Percentiles rank a stretch among this genome's conserved stretches.
phyloP scores from a whole-genome alignment of 2,329 filamentous ascomycete species.

The Diaporthe sp. region DNA sequence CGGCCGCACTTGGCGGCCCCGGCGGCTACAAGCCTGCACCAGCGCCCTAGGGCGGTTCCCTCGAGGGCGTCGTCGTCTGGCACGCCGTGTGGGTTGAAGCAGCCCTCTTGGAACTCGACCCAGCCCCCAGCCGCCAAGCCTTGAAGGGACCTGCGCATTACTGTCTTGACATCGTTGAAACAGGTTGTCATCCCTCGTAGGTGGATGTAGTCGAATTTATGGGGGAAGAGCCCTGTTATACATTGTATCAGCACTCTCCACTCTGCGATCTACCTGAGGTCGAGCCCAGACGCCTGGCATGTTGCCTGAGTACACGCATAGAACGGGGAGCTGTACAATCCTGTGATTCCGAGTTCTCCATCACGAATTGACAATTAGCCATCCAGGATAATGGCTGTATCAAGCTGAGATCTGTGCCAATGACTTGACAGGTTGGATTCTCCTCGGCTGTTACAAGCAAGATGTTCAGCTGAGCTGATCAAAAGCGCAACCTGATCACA shows the following conservation, averaged over 20 bases:
- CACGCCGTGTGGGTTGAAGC: not conserved
- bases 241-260: not conserved
- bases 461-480: not conserved
- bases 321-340: not conserved
- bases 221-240: not conserved
- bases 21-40: not conserved
- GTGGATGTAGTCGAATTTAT: conserved; percentile 21
- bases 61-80: not conserved
- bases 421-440: conserved; percentile 23
- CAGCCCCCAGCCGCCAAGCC: conserved; percentile 3
- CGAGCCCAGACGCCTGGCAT: not conserved
- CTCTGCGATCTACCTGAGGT: not conserved
- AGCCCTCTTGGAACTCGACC: conserved; percentile 7
- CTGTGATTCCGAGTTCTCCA: conserved; percentile 5
- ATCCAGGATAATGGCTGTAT: conserved; percentile 27
- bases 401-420: conserved; percentile 26
- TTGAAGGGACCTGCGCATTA: not conserved
- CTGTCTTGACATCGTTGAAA: conserved; percentile 19
- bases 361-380: conserved; percentile 18
- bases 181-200: conserved; percentile 6
- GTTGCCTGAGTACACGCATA: not conserved
- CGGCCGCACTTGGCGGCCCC: not conserved
- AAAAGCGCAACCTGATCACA: not conserved
- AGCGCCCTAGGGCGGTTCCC: not conserved
- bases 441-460: not conserved